Evolutionary conservation across 805 yeast species (phyloP), one percentile per base, ranked within the genome.

Genomic region (Zygosaccharomyces rouxii): DNA sequence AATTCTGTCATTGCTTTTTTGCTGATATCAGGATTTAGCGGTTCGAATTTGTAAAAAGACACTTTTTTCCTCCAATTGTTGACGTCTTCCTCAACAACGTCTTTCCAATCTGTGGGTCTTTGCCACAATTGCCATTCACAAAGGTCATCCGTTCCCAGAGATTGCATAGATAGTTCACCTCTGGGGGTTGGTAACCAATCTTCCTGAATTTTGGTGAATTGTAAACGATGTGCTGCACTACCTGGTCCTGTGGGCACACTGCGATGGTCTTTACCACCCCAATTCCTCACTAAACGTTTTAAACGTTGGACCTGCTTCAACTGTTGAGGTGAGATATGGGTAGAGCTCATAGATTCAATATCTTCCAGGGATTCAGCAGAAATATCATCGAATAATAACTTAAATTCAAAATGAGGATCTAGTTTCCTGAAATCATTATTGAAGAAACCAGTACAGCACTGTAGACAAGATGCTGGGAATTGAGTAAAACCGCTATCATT

Each of bases 181-280:
- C 75, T 73, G 23, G 76, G 68, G 0, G 87, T 79, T 1, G 95
- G 95, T 6, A 86, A 60, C 87, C 90, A 87, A 60, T 86, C 90
- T 51, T 85, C 89, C 60, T 85, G 77, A 39, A 88, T 80, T 57
- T 83, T 82, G 0, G 95, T 81, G 51, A 89, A 70, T 10, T 77
- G 71, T 42, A 88, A 68, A 56, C 85, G 84, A 53, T 89, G 74
- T 0, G 80, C 67, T 0, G 87, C 79, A 21, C 66, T 58, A 21
- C 68, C 67, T 2, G 66, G 62, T 1, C 69, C 69, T 23, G 92
- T 92, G 0, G 96, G 96, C 2, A 86, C 78, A 5, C 80, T 70
- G 42, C 84, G 68, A 52, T 83, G 79, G 58, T 87, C 95, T 53
- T 79, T 77, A 0, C 95, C 95, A 39, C 89, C 85, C 96, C 96